Evolutionary conservation across 225 moss, liverwort and hornwort species (phyloP).

Genomic region (Pseudisothecium myosuroides): DNA sequence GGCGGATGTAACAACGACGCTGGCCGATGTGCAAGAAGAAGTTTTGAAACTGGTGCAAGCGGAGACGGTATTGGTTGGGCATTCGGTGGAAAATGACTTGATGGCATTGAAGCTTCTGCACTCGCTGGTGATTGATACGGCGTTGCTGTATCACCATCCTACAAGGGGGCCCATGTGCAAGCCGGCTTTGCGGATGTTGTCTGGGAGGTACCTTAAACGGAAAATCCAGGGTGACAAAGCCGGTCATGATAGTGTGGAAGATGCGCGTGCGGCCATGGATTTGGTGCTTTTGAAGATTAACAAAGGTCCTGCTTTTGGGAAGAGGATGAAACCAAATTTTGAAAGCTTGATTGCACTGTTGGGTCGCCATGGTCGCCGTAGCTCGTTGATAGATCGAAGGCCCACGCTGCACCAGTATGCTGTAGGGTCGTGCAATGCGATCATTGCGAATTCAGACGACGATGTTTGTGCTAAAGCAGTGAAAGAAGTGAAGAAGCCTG

Average conservation of each 20-base stretch:
- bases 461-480: conserved; percentile 51
- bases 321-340: conserved; percentile 26
- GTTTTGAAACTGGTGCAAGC: conserved; percentile 46
- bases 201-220: conserved; percentile 49
- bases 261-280: conserved; percentile 91
- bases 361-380: conserved; percentile 42
- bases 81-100: conserved; percentile 84
- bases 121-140: conserved; percentile 81
- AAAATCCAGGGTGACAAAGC: conserved; percentile 61
- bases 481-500: conserved; percentile 65
- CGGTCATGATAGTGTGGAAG: conserved; percentile 91
- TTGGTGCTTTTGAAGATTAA: conserved; percentile 52
- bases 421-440: conserved; percentile 63
- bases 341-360: conserved; percentile 57
- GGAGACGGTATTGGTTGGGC: conserved; percentile 76
- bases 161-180: conserved; percentile 47
- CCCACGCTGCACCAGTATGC: conserved; percentile 57
- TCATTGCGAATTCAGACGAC: conserved; percentile 55
- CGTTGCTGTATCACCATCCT: conserved; percentile 66
- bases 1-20: conserved; percentile 56
- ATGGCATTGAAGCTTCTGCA: conserved; percentile 62
- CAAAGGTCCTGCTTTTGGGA: conserved; percentile 51
- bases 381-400: conserved; percentile 59
- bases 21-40: conserved; percentile 62
- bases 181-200: conserved; percentile 62